Percentiles rank a stretch among this genome's conserved stretches.
phyloP scores from a whole-genome alignment of 2,329 filamentous ascomycete species.

The Metarhizium album region DNA sequence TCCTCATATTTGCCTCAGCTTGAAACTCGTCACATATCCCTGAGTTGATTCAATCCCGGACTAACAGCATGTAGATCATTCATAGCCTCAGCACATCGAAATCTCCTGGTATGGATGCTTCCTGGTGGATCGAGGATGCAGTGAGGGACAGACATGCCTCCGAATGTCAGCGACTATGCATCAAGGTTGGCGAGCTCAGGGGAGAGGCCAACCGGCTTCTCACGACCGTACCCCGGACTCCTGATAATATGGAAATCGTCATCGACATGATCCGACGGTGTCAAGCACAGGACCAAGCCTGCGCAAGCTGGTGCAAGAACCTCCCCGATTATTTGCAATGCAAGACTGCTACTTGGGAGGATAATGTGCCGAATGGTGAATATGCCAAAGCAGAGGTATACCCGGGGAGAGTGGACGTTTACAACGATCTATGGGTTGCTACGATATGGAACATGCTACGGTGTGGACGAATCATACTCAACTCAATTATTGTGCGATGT shows the following conservation, averaged over 20 bases:
- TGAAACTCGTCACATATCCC: neutral
- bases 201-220: conserved; percentile 42
- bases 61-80: conserved; percentile 34
- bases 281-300: conserved; percentile 41
- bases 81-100: conserved; percentile 44
- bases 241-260: conserved; percentile 40
- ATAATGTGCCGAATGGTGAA: conserved; percentile 39
- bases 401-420: conserved; percentile 49
- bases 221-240: conserved; percentile 31
- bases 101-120: conserved; percentile 39
- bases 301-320: conserved; percentile 37
- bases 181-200: conserved; percentile 45
- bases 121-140: conserved; percentile 50
- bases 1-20: neutral
- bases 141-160: conserved; percentile 37
- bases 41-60: neutral
- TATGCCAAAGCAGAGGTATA: conserved; percentile 44
- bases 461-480: conserved; percentile 42
- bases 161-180: conserved; percentile 39
- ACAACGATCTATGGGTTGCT: conserved; percentile 48
- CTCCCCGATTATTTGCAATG: conserved; percentile 40
- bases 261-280: conserved; percentile 40
- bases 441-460: conserved; percentile 46
- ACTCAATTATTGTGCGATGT: conserved; percentile 45
- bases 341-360: conserved; percentile 46